phyloP scores from a whole-genome alignment of 805 yeast genomes.

The Myxozyma mucilagina region DNA sequence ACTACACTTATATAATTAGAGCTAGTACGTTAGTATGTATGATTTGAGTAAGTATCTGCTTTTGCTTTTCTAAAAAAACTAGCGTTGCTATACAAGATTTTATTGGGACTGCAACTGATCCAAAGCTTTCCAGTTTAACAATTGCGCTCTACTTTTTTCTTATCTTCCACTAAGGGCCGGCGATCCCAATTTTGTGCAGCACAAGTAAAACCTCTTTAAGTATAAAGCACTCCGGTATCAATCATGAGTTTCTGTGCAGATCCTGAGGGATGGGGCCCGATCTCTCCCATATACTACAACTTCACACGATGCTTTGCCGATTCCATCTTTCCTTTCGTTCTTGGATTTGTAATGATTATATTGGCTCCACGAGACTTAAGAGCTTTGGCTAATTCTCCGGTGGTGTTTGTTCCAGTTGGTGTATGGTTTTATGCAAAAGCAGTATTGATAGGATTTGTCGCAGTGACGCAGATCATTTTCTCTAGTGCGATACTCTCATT shows the following conservation, averaged over 20 bases:
- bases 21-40: no score
- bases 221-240: not conserved
- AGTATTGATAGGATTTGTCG: not conserved
- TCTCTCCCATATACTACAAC: slow-evolving; percentile 35
- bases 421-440: slow-evolving; percentile 12
- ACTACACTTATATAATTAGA: no score
- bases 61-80: no score
- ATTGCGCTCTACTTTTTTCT: no score
- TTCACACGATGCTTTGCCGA: slow-evolving; percentile 44
- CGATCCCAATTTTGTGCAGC: not conserved
- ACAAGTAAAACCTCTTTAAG: not conserved
- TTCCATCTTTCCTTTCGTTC: slow-evolving; percentile 38
- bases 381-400: slow-evolving; percentile 2
- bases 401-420: not conserved
- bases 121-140: no score
- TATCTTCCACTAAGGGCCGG: not conserved
- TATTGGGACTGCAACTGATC: no score
- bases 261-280: slow-evolving; percentile 44
- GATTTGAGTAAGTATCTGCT: no score
- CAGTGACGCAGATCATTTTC: slow-evolving; percentile 14
- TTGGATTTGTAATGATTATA: slow-evolving; percentile 30
- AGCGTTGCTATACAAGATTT: no score
- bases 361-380: slow-evolving; percentile 14
- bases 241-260: slow-evolving; percentile 26
- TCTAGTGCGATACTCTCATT: slow-evolving; percentile 19